Conservation (phyloP, 2,329 filamentous ascomycete genomes). For the Aspergillus nomiae region DNA sequence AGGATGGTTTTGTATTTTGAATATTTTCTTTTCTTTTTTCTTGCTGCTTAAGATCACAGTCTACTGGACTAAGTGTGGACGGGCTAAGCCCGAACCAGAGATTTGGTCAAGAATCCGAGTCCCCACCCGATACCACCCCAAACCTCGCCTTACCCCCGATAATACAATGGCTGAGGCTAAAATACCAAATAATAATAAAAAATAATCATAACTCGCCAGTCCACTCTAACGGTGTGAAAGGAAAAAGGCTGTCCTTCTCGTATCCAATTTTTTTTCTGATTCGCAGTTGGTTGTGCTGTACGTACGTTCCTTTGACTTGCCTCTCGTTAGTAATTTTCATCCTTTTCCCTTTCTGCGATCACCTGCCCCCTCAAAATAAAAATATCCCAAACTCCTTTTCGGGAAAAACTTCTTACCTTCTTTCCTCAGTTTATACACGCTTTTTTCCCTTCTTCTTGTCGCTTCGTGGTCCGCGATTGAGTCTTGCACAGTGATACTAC, state of each 20-base stretch:
- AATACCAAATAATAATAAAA: not conserved
- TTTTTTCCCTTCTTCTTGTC: slow-evolving; percentile 4
- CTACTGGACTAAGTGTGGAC: not conserved
- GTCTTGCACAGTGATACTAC: slow-evolving; percentile 4
- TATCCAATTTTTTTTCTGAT: slow-evolving; percentile 2
- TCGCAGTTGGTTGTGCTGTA: not conserved
- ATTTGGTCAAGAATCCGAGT: not conserved
- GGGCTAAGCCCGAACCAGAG: not conserved
- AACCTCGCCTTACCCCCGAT: not conserved
- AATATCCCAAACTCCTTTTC: slow-evolving; percentile 13
- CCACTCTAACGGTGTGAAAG: not conserved
- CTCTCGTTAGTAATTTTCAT: not conserved
- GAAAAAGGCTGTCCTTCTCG: not conserved
- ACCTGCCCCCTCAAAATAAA: slow-evolving; percentile 4
- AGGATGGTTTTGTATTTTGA: slow-evolving; percentile 2
- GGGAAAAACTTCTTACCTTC: slow-evolving; percentile 11
- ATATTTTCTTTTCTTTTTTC: not conserved
- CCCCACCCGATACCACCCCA: not conserved
- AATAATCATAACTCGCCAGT: not conserved
- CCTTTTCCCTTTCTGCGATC: slow-evolving; percentile 4
- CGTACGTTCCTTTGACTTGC: slow-evolving; percentile 1
- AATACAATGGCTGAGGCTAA: not conserved
- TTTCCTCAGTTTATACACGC: slow-evolving; percentile 3
- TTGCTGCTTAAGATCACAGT: not conserved
- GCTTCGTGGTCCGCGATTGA: slow-evolving; percentile 1